Percentiles rank a stretch among this genome's conserved stretches.
These are phyloP conservation scores for Pyrenophora tritici-repentis DNA, from an alignment of 2,329 filamentous ascomycete genomes.

Conservation along the genomic window DNA sequence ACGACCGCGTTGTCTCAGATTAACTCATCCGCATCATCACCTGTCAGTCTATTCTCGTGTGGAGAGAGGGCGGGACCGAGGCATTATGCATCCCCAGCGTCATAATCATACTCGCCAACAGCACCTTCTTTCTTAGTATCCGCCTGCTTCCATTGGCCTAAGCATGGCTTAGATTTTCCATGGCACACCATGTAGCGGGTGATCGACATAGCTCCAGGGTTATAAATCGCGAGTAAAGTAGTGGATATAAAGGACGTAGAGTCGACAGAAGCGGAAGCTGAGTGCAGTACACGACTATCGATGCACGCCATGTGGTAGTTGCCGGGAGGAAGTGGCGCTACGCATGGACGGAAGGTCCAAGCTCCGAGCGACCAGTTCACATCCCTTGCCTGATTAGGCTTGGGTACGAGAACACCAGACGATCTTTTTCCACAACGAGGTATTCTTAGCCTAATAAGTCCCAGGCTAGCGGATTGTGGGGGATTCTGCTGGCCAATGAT, in stretches of 20 bases:
- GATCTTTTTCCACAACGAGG: slow-evolving; percentile 1
- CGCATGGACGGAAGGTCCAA: slow-evolving; percentile 4
- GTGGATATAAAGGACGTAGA: neutral
- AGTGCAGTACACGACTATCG: neutral
- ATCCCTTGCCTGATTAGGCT: slow-evolving; percentile 1
- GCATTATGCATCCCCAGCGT: neutral
- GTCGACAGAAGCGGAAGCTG: neutral
- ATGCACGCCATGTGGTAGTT: slow-evolving; percentile 1
- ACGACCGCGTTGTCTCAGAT: neutral
- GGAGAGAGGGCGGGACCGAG: neutral
- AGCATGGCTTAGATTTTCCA: neutral
- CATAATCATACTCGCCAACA: neutral
- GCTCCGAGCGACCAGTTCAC: slow-evolving; percentile 4
- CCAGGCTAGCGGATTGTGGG: slow-evolving; percentile 4
- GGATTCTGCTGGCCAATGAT: neutral
- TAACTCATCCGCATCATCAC: neutral
- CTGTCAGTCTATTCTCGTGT: neutral
- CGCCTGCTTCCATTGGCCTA: slow-evolving; percentile 1
- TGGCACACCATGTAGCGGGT: neutral
- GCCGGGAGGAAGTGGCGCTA: neutral
- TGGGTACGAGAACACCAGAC: neutral
- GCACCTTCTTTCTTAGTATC: neutral
- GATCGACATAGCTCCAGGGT: neutral
- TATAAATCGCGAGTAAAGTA: neutral
- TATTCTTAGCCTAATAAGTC: neutral